Conservation (phyloP, 306 rosid genomes). For the Senna tora region DNA sequence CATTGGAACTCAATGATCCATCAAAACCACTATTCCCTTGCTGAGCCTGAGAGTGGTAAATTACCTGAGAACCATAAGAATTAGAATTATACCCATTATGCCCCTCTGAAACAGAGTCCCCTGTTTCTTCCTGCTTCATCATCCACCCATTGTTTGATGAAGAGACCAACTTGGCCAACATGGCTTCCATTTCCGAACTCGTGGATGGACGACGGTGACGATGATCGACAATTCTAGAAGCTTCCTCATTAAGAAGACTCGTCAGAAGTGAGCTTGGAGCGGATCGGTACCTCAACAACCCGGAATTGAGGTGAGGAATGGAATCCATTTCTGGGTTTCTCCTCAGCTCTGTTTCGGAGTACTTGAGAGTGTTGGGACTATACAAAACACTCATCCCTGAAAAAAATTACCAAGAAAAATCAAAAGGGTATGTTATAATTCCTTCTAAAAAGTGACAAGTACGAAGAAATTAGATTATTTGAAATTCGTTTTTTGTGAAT, state of each 20-base stretch:
- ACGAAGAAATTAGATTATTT: no score
- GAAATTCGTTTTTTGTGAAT: no score
- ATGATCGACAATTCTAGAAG: slow-evolving; percentile 38
- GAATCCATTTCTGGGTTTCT: slow-evolving; percentile 65
- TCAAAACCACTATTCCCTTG: no score
- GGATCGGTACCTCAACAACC: slow-evolving; percentile 56
- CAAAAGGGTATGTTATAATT: neutral
- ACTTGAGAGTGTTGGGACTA: slow-evolving; percentile 41
- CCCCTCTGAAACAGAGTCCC: slow-evolving; percentile 43
- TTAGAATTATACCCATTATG: slow-evolving; percentile 40
- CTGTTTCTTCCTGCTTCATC: slow-evolving; percentile 53
- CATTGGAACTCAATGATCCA: no score
- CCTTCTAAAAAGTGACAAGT: neutral
- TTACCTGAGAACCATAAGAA: slow-evolving; percentile 45
- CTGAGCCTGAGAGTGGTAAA: slow-evolving; percentile 52
- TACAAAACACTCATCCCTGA: slow-evolving; percentile 63
- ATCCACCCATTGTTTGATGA: slow-evolving; percentile 52
- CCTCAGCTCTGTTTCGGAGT: slow-evolving; percentile 54
- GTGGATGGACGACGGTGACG: slow-evolving; percentile 42
- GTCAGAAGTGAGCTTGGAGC: slow-evolving; percentile 59
- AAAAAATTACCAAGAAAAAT: slow-evolving; percentile 8
- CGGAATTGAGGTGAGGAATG: slow-evolving; percentile 50
- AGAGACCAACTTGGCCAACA: slow-evolving; percentile 53
- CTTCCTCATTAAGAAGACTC: slow-evolving; percentile 48
- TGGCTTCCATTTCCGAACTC: slow-evolving; percentile 63